These are phyloP conservation scores for Hippophae rhamnoides DNA, from an alignment of 306 rosid species.

Conservation along the genomic window DNA sequence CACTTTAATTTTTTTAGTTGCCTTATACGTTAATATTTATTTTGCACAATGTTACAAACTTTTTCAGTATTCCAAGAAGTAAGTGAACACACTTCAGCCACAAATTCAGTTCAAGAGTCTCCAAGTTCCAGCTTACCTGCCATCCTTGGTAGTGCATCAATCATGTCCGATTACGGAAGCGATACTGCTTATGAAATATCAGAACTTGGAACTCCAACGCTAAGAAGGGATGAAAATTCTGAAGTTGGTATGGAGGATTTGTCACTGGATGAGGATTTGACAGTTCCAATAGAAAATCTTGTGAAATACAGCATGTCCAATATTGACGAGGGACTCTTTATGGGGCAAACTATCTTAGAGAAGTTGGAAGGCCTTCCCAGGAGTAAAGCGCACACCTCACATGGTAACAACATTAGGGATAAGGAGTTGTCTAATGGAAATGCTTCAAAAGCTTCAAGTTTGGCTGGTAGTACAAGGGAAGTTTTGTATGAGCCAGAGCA, in stretches of 20 bases:
- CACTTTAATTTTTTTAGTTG: too few relatives aligned
- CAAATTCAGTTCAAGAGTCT: slow-evolving; percentile 51
- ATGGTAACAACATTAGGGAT: slow-evolving; percentile 39
- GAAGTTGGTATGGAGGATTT: slow-evolving; percentile 79
- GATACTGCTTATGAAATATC: slow-evolving; percentile 86
- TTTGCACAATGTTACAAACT: slow-evolving; percentile 14
- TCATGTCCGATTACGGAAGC: slow-evolving; percentile 84
- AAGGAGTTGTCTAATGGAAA: slow-evolving; percentile 54
- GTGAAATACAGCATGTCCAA: slow-evolving; percentile 80
- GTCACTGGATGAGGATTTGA: slow-evolving; percentile 72
- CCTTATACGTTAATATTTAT: too few relatives aligned
- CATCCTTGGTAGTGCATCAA: slow-evolving; percentile 64
- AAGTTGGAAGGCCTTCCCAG: slow-evolving; percentile 95
- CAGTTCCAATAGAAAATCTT: slow-evolving; percentile 79
- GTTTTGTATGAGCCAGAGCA: slow-evolving; percentile 65
- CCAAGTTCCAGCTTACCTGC: slow-evolving; percentile 51
- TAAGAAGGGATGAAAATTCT: slow-evolving; percentile 70
- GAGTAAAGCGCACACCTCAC: slow-evolving; percentile 68
- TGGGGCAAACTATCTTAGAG: slow-evolving; percentile 95
- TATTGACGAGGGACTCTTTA: slow-evolving; percentile 87
- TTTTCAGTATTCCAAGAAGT: slow-evolving; percentile 80
- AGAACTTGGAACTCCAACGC: slow-evolving; percentile 68
- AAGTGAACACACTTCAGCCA: slow-evolving; percentile 49
- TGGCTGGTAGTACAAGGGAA: slow-evolving; percentile 54
- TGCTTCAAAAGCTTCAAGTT: slow-evolving; percentile 50